Evolutionary conservation across 2,329 filamentous ascomycete genomes (phyloP).

Genomic region (Byssochlamys sp.): DNA sequence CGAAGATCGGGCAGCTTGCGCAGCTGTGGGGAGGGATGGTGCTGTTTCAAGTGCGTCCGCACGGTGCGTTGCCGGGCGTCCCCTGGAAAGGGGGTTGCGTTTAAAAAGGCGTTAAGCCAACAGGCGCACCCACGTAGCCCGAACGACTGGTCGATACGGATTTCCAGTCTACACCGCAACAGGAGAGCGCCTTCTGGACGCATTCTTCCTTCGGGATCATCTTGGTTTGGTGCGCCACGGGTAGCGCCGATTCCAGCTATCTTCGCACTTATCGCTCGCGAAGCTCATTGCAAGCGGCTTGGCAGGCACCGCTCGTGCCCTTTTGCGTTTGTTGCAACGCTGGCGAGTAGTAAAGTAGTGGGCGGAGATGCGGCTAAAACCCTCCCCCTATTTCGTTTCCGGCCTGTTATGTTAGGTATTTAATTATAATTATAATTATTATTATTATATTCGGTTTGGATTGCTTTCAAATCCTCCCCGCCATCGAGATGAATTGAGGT

Average conservation of each 20-base stretch:
- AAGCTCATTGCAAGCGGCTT: neutral
- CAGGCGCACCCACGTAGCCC: neutral
- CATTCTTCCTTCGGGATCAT: neutral
- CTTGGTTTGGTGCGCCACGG: neutral
- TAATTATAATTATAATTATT: neutral
- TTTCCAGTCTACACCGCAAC: conserved; percentile 3
- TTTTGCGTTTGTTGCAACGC: neutral
- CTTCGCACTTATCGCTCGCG: neutral
- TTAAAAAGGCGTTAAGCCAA: neutral
- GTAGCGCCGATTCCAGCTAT: neutral
- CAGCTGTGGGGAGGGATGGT: conserved; percentile 14
- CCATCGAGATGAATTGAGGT: too few relatives aligned
- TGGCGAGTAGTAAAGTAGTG: neutral
- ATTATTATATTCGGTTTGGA: too few relatives aligned
- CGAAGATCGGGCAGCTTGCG: conserved; percentile 1
- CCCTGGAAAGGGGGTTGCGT: conserved; percentile 10
- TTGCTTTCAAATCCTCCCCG: too few relatives aligned
- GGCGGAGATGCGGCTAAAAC: too few relatives aligned
- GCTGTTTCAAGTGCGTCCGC: conserved; percentile 26
- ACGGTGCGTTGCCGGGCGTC: neutral
- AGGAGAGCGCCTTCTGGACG: neutral
- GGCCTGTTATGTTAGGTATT: neutral
- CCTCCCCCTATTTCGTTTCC: neutral
- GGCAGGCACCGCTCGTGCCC: neutral
- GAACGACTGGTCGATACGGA: conserved; percentile 4